A percentile compares a stretch with the other conserved stretches of the same genome.
Conservation (phyloP, 2,329 filamentous ascomycete species). For the Trichothecium roseum region DNA sequence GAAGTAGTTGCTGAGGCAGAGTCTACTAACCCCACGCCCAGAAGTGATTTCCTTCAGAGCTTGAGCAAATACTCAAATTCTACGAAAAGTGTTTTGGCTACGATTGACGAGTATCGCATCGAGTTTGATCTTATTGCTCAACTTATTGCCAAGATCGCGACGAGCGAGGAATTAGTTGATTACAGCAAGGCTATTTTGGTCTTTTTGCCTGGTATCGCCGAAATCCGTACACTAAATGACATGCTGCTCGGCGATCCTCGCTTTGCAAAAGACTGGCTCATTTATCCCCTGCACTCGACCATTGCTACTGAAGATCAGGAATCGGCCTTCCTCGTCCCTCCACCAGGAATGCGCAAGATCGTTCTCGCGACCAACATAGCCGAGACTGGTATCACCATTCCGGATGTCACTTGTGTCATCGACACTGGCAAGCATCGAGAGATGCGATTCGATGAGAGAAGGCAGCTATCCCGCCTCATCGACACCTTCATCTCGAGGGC, state of each 20-base stretch:
- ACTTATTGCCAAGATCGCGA: conserved; percentile 67
- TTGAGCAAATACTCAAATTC: conserved; percentile 64
- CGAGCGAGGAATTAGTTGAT: conserved; percentile 49
- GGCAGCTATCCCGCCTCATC: conserved; percentile 81
- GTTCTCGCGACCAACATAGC: conserved; percentile 97
- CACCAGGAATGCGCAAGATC: conserved; percentile 76
- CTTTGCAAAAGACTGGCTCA: conserved; percentile 69
- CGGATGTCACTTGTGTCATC: conserved; percentile 92
- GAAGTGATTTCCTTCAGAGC: conserved; percentile 48
- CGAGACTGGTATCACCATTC: conserved; percentile 96
- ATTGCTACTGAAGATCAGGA: conserved; percentile 97
- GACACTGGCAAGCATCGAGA: conserved; percentile 96
- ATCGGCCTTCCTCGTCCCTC: conserved; percentile 78
- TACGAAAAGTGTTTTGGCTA: conserved; percentile 64
- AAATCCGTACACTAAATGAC: conserved; percentile 83
- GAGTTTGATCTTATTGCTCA: conserved; percentile 80
- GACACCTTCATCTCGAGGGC: conserved; percentile 93
- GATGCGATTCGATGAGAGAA: conserved; percentile 90
- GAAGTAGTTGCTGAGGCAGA: conserved; percentile 38
- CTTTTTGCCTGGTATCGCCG: conserved; percentile 88
- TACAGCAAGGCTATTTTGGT: conserved; percentile 91
- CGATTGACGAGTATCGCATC: conserved; percentile 84
- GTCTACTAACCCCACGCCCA: conserved; percentile 33
- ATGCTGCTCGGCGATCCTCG: conserved; percentile 66
- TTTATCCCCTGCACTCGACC: conserved; percentile 86